Conservation (phyloP, 257 asterid genomes). For the Henckelia pumila region DNA sequence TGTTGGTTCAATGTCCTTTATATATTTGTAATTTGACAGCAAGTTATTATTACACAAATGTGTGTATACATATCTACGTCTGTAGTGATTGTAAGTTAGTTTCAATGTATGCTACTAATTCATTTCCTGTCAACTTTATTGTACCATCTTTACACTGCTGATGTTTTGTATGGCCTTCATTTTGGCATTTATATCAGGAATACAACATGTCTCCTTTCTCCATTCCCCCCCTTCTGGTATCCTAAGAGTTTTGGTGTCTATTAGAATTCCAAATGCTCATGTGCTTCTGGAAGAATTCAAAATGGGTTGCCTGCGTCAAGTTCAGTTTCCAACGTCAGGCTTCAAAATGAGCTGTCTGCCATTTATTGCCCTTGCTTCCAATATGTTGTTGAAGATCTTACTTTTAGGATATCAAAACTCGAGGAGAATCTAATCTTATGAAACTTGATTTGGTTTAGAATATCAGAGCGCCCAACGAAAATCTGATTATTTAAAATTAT, state of each 20-base stretch:
- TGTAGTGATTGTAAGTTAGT: constrained; percentile 5
- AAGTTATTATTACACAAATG: neutral
- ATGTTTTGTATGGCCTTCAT: constrained; percentile 4
- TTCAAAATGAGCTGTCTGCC: constrained; percentile 4
- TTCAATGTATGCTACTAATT: neutral
- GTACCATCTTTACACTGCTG: constrained; percentile 4
- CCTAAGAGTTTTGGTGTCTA: too few species aligned
- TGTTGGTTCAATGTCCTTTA: neutral
- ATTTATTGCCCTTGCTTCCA: constrained; percentile 3
- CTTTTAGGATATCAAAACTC: constrained; percentile 3
- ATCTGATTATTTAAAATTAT: too few species aligned
- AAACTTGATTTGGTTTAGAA: neutral
- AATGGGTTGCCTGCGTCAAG: too few species aligned
- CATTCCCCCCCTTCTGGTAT: too few species aligned
- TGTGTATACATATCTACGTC: constrained; percentile 3
- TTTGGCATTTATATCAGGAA: too few species aligned
- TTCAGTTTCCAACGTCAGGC: too few species aligned
- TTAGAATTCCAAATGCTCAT: too few species aligned
- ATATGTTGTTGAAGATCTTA: neutral
- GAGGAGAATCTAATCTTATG: neutral
- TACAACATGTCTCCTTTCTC: too few species aligned
- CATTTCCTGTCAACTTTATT: neutral
- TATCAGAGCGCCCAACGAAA: too few species aligned
- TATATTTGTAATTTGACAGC: constrained; percentile 11
- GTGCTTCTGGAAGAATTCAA: too few species aligned